phyloP scores from a whole-genome alignment of 2,329 filamentous ascomycete species.

The Proliferodiscus dingleyae region DNA sequence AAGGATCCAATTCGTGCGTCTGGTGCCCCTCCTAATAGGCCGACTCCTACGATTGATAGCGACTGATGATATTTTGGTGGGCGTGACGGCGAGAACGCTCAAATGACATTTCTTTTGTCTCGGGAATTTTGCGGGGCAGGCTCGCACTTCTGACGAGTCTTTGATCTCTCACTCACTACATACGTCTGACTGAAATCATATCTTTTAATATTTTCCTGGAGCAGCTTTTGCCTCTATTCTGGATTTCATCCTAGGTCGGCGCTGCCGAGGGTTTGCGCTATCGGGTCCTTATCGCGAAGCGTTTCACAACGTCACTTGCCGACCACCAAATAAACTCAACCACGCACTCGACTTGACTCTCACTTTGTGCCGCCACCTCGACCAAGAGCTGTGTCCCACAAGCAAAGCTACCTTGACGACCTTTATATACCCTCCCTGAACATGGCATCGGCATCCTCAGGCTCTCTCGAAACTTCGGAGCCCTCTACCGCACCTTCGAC shows the following conservation, averaged over 20 bases:
- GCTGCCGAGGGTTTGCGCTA: not conserved
- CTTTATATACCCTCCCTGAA: not conserved
- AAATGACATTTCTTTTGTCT: not conserved
- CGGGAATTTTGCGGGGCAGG: too few species aligned
- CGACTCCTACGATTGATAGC: not conserved
- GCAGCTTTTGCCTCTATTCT: not conserved
- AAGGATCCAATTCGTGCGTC: not conserved
- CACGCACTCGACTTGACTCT: not conserved
- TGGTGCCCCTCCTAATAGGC: not conserved
- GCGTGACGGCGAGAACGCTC: not conserved
- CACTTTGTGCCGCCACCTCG: too few species aligned
- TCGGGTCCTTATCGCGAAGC: not conserved
- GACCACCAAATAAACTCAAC: not conserved
- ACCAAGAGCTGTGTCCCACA: not conserved
- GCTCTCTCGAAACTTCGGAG: conserved; percentile 22
- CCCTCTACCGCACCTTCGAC: conserved; percentile 26
- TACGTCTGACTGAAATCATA: too few species aligned
- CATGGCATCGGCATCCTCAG: conserved; percentile 29
- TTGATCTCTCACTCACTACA: too few species aligned
- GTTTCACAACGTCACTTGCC: not conserved
- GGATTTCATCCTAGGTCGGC: not conserved
- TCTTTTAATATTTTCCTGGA: not conserved
- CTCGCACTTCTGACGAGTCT: too few species aligned
- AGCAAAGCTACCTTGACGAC: not conserved
- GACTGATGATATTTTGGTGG: not conserved